These are phyloP conservation scores for Pseudonitzschia delicatissima DNA, from an alignment of 108 stramenopile species.

Conservation along the genomic window DNA sequence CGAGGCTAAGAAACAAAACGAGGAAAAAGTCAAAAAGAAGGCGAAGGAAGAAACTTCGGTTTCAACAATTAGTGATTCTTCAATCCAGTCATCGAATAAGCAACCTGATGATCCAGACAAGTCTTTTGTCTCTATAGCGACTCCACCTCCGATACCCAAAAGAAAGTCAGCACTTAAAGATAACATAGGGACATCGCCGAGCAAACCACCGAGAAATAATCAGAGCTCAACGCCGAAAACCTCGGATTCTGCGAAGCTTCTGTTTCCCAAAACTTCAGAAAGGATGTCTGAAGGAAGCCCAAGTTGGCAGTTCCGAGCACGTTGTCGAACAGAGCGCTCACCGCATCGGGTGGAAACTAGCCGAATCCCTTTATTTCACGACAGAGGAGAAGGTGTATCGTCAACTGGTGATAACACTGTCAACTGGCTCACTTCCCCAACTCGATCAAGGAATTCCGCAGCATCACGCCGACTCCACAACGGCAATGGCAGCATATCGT, in stretches of 20 bases:
- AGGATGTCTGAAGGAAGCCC: not conserved
- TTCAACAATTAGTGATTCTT: too few species aligned
- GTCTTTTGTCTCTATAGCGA: not conserved
- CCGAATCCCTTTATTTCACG: not conserved
- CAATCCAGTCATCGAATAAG: too few species aligned
- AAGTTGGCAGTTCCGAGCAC: not conserved
- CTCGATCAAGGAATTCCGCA: conserved; percentile 4
- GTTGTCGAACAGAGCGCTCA: not conserved
- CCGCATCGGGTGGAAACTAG: conserved; percentile 7
- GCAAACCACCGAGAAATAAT: not conserved
- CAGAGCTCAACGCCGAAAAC: not conserved
- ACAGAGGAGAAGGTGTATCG: not conserved
- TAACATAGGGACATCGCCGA: not conserved
- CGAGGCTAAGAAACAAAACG: too few species aligned
- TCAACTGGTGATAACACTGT: not conserved
- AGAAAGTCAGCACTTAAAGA: too few species aligned
- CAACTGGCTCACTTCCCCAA: not conserved
- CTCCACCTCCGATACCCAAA: not conserved
- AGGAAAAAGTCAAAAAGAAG: too few species aligned
- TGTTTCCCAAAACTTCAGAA: not conserved
- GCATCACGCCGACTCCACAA: not conserved
- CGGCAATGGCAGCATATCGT: not conserved
- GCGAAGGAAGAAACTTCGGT: too few species aligned
- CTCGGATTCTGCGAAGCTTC: not conserved
- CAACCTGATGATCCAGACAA: not conserved